These are phyloP conservation scores for Hysterangium stoloniferum DNA, from an alignment of 768 basidiomycete genomes.

Conservation along the genomic window DNA sequence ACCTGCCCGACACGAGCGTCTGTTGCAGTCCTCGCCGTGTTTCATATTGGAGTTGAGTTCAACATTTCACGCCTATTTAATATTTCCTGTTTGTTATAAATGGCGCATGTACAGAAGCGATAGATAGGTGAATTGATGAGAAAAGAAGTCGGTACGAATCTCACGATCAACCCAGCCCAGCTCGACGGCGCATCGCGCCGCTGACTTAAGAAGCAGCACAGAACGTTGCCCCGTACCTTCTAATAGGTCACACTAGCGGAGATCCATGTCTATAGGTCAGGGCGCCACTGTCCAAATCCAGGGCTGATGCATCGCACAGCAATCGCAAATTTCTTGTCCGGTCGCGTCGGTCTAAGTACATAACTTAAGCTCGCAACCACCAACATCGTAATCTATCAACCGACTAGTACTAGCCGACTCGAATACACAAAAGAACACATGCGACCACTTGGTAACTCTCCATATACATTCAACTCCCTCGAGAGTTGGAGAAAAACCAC, in stretches of 20 bases:
- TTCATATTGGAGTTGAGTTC: constrained; percentile 6
- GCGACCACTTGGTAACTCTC: no score
- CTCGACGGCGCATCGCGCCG: not conserved
- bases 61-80: constrained; percentile 8
- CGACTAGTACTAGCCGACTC: not conserved
- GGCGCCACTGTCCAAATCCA: not conserved
- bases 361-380: not conserved
- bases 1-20: constrained; percentile 22
- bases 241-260: not conserved
- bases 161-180: not conserved
- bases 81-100: constrained; percentile 5
- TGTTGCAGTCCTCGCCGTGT: not conserved
- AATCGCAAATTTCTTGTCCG: constrained; percentile 12
- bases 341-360: constrained; percentile 18
- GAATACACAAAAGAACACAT: not conserved
- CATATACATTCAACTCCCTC: no score
- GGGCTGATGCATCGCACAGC: not conserved
- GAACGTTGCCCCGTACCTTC: not conserved
- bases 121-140: constrained; percentile 1
- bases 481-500: constrained; percentile 59
- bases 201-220: not conserved
- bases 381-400: no score
- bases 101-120: constrained; percentile 3
- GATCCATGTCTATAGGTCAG: not conserved
- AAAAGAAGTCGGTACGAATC: constrained; percentile 3